Evolutionary conservation across 331 rosid genomes (phyloP), one percentile per base, ranked within the genome.

Genomic region (Malus hybrid): DNA sequence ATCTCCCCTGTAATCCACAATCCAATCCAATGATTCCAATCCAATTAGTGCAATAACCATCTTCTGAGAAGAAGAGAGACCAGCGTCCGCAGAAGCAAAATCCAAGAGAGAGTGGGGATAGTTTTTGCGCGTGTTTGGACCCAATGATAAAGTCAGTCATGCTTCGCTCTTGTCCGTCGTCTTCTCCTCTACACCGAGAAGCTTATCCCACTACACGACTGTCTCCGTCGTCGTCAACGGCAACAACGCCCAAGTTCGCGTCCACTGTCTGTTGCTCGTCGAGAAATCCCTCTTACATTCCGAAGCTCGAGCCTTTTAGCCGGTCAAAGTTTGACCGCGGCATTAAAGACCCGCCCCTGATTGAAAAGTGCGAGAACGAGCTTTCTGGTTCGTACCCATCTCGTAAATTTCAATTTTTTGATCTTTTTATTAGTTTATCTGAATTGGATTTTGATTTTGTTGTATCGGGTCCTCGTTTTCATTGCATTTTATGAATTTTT

Each of bases 291-390:
- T 24, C 24, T 24, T 24, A 24, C 24, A 24, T 24, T 24, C 24
- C 24, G 24, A 24, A 24, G 24, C 24, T 24, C 24, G 24, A 24
- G 24, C 24, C 24, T 24, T 24, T 24, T 24, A 24, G 24, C 24
- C 24, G 24, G 24, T 24, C 24, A 24, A 24, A 24, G 24, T 24
- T 24, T 24, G 24, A 24, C 24, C 24, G 24, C 24, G 24, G 24
- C 24, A 24, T 24, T 24, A 24, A 24, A 24, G 24, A 24, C 24
- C 24, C 24, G 24, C 24, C 24, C 24, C 24, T 24, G 24, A 24
- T 24, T 24, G 24, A 24, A 24, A 93, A 93, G 79, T 70, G 85
- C 2, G 89, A 93, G 76, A 90, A 64, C 56, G 89, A 90, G 57
- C 88, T 93, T 5, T 46, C 74, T 0, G 96, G 95, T 93, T 10